A percentile compares a stretch with the other conserved stretches of the same genome.
These are phyloP conservation scores for Biscogniauxia mediterranea DNA, from an alignment of 2,329 filamentous ascomycete genomes.

Conservation along the genomic window DNA sequence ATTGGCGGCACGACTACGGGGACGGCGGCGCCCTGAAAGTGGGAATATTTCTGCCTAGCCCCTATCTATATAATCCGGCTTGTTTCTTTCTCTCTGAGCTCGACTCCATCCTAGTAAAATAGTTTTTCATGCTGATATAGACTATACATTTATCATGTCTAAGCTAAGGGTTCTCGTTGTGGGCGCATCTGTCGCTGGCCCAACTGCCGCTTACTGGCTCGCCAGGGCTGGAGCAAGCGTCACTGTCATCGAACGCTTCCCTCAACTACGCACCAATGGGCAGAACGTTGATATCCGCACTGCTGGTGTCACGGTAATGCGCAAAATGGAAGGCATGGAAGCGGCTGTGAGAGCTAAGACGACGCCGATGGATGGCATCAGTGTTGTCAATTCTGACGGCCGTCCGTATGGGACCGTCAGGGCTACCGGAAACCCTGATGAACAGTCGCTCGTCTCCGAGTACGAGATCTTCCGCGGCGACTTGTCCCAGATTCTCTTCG, in stretches of 20 bases:
- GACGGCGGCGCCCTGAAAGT: too few relatives aligned
- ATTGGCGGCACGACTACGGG: too few relatives aligned
- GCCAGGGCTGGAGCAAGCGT: conserved; percentile 19
- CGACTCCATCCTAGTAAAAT: not conserved
- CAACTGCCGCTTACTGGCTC: conserved; percentile 26
- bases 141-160: conserved; percentile 4
- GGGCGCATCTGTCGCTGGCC: conserved; percentile 22
- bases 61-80: not conserved
- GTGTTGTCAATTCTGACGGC: conserved; percentile 39
- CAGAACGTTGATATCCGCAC: conserved; percentile 30
- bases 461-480: conserved; percentile 49
- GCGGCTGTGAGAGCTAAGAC: conserved; percentile 34
- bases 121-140: too few relatives aligned
- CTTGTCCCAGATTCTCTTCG: conserved; percentile 39
- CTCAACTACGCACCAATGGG: conserved; percentile 19
- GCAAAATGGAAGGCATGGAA: conserved; percentile 37
- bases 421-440: conserved; percentile 36
- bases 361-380: conserved; percentile 42
- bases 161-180: conserved; percentile 9
- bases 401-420: conserved; percentile 36
- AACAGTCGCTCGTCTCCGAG: conserved; percentile 44
- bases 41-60: not conserved
- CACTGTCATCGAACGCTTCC: conserved; percentile 29
- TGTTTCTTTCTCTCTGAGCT: not conserved
- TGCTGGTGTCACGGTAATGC: conserved; percentile 23